Evolutionary conservation across 208 protist genomes (phyloP), one percentile per base, ranked within the genome.

Genomic region (Wallacemonas rigidus): DNA sequence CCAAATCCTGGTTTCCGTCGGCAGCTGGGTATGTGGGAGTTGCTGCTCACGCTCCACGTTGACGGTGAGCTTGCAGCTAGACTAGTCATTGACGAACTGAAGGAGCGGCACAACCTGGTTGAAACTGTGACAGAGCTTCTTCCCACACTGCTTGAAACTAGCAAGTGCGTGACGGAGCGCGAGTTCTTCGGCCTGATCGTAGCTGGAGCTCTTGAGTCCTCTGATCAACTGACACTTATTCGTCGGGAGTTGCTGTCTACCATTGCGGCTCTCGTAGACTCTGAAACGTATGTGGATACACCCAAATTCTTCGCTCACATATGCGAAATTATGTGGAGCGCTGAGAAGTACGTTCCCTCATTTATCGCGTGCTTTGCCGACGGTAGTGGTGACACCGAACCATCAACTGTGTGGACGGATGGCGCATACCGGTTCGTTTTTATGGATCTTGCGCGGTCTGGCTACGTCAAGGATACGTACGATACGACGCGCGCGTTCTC

Each of bases 271-370:
- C 78, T 76, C 44, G 81, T 92, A 36, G 68, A 81, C 51, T 77
- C 81, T 45, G 91, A 95, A 65, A 63, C 86, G 38, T 93, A 90
- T 74, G 81, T 81, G 15, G 91, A 95, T 70, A 82, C 84, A n/a
- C 91, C 91, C 36, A 84, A 82, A 39, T 92, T 92, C 68, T 95
- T 95, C 69, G 70, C 74, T 47, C 86, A 95, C 72, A 75, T 92
- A 45, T 87, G 81, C 6, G 91, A 95, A 61, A 76, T 92, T 40
- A 75, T 91, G 17, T 48, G 68, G 17, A 88, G 86, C 51, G 63
- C 92, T 15, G 69, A 86, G 58, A 51, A 43, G n/a, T 65, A 79
- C 72, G 5, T 71, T 74, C 74, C 77, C 40, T 44, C 54, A 14
- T 38, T 72, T 7, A 47, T 69, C 35, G 56, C 11, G 67, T 77